Conservation (phyloP, 2,329 filamentous ascomycete genomes). For the Onygena corvina region DNA sequence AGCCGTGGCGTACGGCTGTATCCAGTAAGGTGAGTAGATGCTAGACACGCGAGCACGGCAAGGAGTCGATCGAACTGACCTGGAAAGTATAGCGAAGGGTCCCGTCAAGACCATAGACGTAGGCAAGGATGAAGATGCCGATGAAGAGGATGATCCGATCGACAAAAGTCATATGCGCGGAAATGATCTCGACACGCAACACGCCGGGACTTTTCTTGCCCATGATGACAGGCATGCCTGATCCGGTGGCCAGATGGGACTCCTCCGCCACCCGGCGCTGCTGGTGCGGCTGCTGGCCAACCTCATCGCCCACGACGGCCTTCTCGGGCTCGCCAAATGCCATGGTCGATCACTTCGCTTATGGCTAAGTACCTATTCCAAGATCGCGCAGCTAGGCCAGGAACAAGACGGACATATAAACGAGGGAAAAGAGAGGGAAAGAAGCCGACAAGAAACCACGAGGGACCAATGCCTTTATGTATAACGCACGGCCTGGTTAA, state of each 20-base stretch:
- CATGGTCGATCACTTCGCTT: background rate
- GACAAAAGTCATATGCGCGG: conserved; percentile 39
- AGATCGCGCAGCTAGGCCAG: too few species aligned
- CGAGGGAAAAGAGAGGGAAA: too few species aligned
- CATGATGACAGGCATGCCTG: conserved; percentile 6
- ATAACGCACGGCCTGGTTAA: too few species aligned
- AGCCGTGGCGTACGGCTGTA: conserved; percentile 42
- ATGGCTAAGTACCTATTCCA: too few species aligned
- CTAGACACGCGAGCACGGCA: conserved; percentile 6
- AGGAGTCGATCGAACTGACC: conserved; percentile 19
- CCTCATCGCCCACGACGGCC: background rate
- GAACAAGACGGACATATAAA: too few species aligned
- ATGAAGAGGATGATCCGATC: conserved; percentile 49
- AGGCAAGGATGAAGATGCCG: conserved; percentile 51
- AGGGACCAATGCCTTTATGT: too few species aligned
- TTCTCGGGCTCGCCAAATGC: background rate
- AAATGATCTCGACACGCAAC: conserved; percentile 46
- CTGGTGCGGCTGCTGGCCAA: background rate
- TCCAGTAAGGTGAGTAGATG: conserved; percentile 5
- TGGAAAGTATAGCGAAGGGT: conserved; percentile 45
- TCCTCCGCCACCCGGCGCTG: background rate
- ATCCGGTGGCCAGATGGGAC: background rate
- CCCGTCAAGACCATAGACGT: conserved; percentile 51
- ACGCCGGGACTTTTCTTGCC: conserved; percentile 42
- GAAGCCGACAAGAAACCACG: too few species aligned